Base-by-base conservation (phyloP, 805 yeast species). In the Brettanomyces custersianus region DNA sequence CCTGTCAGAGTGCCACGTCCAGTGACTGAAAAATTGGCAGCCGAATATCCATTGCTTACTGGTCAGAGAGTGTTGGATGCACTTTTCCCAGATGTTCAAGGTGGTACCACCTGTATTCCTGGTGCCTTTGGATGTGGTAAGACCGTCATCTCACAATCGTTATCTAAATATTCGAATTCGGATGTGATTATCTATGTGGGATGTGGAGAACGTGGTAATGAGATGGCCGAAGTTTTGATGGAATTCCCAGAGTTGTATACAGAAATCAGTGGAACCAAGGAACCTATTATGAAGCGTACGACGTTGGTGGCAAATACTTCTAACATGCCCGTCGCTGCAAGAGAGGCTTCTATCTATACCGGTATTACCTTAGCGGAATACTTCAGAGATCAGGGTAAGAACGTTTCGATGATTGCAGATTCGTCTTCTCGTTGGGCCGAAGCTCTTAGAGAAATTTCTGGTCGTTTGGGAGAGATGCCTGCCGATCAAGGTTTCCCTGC, bases 401-500 rank as follows among this genome's bases (percentile, higher is more conserved):
- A 92, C 59, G 98, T 92, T 45, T 78, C 97, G 23, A 92, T 92
- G 97, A 92, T 92, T 81, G 99, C 99, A 41, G 99, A 92, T 64
- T 92, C 98, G 5, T 90, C 97, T 23, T 88, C 96, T 22, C 88
- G 99, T 74, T 92, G 99, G 99, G 99, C 99, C 31, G 99, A 92
- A 72, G 99, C 99, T 43, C 74, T 92, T 60, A 88, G 99, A 80
- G 99, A 92, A 75, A 82, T 92, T 62, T 88, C 97, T 36, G 99
- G 99, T 76, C 94, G 99, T 76, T 73, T 92, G 62, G 99, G 98
- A 68, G 99, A 92, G 73, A 92, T 92, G 99, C 99, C 99, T 60
- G 99, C 99, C 43, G 99, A 92, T 68, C 98, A 94, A 72, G 99
- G 99, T 72, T 92, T 88, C 92, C 99, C 99, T 43, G 99, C 99